Percentiles rank a stretch among this genome's conserved stretches.
These are phyloP conservation scores for Penicillium hordei DNA, from an alignment of 2,329 filamentous ascomycete genomes.

Conservation along the genomic window DNA sequence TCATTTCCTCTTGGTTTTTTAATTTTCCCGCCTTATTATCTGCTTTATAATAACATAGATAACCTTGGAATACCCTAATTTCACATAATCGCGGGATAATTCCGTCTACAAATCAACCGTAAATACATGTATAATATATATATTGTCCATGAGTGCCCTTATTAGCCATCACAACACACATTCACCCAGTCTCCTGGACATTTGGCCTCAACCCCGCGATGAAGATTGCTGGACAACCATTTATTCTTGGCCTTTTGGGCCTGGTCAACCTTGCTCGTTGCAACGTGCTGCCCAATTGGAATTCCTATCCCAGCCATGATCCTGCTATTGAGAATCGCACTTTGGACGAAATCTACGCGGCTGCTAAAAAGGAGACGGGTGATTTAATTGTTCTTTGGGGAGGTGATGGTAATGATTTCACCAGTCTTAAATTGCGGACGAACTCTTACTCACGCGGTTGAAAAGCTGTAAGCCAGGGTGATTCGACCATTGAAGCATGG, in stretches of 20 bases:
- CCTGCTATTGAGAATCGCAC: constrained; percentile 45
- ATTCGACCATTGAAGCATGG: constrained; percentile 34
- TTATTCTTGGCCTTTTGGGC: background rate
- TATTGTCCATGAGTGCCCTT: too few species aligned
- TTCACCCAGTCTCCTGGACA: background rate
- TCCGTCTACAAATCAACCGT: background rate
- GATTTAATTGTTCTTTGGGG: constrained; percentile 18
- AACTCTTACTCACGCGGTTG: background rate
- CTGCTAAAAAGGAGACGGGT: constrained; percentile 47
- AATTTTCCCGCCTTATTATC: background rate
- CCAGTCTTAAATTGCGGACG: background rate
- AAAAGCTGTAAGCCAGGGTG: background rate
- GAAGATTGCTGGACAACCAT: background rate
- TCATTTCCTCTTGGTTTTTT: too few species aligned
- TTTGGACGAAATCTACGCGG: constrained; percentile 52
- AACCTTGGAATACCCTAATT: background rate
- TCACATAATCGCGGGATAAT: background rate
- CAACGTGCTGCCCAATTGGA: background rate
- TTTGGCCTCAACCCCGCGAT: background rate
- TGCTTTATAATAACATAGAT: background rate
- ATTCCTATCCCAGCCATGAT: constrained; percentile 7
- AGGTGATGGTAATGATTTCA: constrained; percentile 22
- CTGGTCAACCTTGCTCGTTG: background rate
- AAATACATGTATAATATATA: too few species aligned
- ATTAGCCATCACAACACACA: background rate